Evolutionary conservation across 1,284 basidiomycete species (phyloP), one percentile per base, ranked within the genome.

Genomic region (Puccinia horiana): DNA sequence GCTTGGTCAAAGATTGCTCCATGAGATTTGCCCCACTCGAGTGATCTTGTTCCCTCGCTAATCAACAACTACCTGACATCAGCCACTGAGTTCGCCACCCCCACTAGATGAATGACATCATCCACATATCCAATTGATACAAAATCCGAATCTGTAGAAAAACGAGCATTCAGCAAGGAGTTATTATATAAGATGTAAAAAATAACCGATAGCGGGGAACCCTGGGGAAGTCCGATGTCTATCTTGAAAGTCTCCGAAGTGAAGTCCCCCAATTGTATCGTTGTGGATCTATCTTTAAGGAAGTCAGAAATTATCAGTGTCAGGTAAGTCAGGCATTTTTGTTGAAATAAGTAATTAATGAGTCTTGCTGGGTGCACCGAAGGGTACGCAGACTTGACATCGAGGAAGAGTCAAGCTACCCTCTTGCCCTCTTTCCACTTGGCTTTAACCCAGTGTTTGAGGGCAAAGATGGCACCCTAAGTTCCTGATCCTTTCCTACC

Each of bases 351-450:
- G 12, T 23, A 26, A 11, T 35, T 12, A 8, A 49, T 37, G 0
- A 76, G 54, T 61, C 75, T 26, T 4, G 23, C 14, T 5, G 37
- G 8, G 32, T 77, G 29, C 0, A 65, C 75, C 0, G 58, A 77
- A 0, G 75, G 75, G 26, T 61, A 77, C 2, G 75, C 58, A 6
- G 56, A 58, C 12, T 77, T 76, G 0, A 76, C 75, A 63, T 76
- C 37, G 8, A 75, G 49, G 29, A 58, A 75, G 0, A 75, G 23
- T 6, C 49, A 49, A 1, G 47, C 37, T 1, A 40, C 58, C 1
- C 47, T 16, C 29, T 77, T 44, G 6, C 26, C 12, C 40, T 61
- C 18, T 20, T 37, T 20, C 74, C 74, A 76, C n/a, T 63, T 16
- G 2, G 32, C 40, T 67, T 49, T 1, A 9, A 49, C 0, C 74